Base-by-base conservation (phyloP, 345 rosid genomes). In the Turritis glabra region DNA sequence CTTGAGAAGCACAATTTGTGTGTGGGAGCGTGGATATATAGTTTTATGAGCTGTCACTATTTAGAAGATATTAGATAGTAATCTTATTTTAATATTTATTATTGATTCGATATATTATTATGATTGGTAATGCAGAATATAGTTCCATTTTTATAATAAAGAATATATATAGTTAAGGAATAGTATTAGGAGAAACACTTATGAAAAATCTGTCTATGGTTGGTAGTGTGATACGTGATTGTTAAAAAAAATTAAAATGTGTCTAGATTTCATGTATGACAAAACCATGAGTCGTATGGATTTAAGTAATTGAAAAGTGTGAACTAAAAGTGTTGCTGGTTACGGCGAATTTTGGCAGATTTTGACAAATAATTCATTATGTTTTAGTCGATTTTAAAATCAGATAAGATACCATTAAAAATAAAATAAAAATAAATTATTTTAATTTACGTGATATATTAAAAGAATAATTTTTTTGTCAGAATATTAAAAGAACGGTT, bases 1-100 rank as follows among this genome's bases (percentile, higher is more conserved):
- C 74, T 29, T 51, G 69, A 72, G 69, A 72, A 51, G 69, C 69
- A 72, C 30, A 50, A 26, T 58, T 19, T 58, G 26, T 71, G 4
- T 71, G 65, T 32, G 48, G 17, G 67, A 48, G 67, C 7, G 14
- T 4, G 11, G 19, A 21, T 54, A n/a, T 30, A 22, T 14, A 10
- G 58, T 60, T 50, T 37, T 37, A 35, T 18, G 60, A 62, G 61
- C 41, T 72, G 60, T 72, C 69, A 51, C 30, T 72, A 60, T 35
- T 35, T 59, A 23, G 10, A 60, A 26, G 37, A 71, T 25, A 46
- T 44, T 43, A 51, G 21, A 33, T 22, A n/a, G n/a, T n/a, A n/a
- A n/a, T n/a, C n/a, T n/a, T n/a, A n/a, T n/a, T n/a, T n/a, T n/a
- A n/a, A n/a, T n/a, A n/a, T n/a, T 9, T 35, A 11, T 35, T 3